Evolutionary conservation across 2,329 filamentous ascomycete genomes (phyloP).

Genomic region (Teratosphaeria pseudoeucalypti): DNA sequence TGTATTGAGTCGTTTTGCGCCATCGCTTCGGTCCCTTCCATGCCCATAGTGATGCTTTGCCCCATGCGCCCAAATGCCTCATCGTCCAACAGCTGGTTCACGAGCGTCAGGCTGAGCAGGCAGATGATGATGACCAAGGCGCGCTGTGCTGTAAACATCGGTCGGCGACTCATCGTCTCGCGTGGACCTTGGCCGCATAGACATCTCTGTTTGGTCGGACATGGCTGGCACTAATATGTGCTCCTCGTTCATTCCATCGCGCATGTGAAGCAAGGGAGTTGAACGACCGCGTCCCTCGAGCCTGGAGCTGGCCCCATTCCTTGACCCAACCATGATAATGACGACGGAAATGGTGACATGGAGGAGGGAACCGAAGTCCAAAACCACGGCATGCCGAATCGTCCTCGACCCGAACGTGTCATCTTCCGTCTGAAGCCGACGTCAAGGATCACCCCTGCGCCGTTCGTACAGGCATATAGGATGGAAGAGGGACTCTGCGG

Average conservation of each 20-base stretch:
- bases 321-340: too few species aligned
- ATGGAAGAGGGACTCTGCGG: too few species aligned
- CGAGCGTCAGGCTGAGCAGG: slow-evolving; percentile 5
- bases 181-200: not conserved
- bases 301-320: too few species aligned
- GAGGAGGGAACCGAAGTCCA: too few species aligned
- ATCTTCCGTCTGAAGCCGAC: too few species aligned
- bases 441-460: too few species aligned
- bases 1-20: not conserved
- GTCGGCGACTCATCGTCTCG: not conserved
- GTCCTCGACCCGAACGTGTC: too few species aligned
- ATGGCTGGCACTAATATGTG: not conserved
- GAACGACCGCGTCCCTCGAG: too few species aligned
- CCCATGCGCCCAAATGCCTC: not conserved
- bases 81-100: slow-evolving; percentile 1
- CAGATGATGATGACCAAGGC: slow-evolving; percentile 2
- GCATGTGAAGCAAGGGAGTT: not conserved
- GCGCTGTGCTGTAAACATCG: slow-evolving; percentile 4
- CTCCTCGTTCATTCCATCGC: not conserved
- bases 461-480: too few species aligned
- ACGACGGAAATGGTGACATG: too few species aligned
- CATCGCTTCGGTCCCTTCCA: not conserved
- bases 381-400: too few species aligned
- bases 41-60: not conserved
- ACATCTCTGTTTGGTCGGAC: not conserved